A percentile compares a stretch with the other conserved stretches of the same genome.
These are phyloP conservation scores for Apodospora peruviana DNA, from an alignment of 495 filamentous ascomycete species.

Conservation along the genomic window DNA sequence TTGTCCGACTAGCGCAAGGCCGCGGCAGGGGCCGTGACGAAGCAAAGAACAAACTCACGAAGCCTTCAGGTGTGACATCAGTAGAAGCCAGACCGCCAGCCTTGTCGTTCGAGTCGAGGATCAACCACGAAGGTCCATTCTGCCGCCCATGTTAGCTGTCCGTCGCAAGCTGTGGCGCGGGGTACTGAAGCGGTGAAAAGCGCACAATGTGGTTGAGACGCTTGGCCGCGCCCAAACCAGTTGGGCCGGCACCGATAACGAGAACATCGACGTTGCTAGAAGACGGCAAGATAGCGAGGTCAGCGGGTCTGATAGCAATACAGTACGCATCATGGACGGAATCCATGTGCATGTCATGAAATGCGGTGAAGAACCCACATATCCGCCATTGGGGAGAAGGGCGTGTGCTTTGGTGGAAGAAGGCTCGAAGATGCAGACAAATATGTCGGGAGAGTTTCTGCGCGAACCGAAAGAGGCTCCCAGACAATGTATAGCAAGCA, in stretches of 20 bases:
- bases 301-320: slow-evolving; percentile 7
- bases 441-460: too few relatives aligned
- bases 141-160: slow-evolving; percentile 34
- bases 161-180: not conserved
- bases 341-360: not conserved
- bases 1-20: too few relatives aligned
- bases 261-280: slow-evolving; percentile 91
- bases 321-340: not conserved
- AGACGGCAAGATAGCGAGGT: slow-evolving; percentile 2
- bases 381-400: slow-evolving; percentile 27
- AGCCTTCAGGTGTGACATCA: slow-evolving; percentile 92
- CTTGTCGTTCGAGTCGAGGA: slow-evolving; percentile 87
- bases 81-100: slow-evolving; percentile 96
- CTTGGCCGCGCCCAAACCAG: slow-evolving; percentile 94
- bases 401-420: not conserved
- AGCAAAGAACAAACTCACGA: slow-evolving; percentile 61
- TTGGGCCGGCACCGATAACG: slow-evolving; percentile 96
- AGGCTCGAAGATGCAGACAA: not conserved
- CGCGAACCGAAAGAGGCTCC: not conserved
- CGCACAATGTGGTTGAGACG: slow-evolving; percentile 91
- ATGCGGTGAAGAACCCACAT: slow-evolving; percentile 20
- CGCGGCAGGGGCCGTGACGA: not conserved
- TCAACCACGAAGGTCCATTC: slow-evolving; percentile 91
- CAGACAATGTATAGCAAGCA: too few relatives aligned
- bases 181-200: slow-evolving; percentile 25